Evolutionary conservation across 2,329 filamentous ascomycete genomes (phyloP).

Genomic region (Lachnellula arida): DNA sequence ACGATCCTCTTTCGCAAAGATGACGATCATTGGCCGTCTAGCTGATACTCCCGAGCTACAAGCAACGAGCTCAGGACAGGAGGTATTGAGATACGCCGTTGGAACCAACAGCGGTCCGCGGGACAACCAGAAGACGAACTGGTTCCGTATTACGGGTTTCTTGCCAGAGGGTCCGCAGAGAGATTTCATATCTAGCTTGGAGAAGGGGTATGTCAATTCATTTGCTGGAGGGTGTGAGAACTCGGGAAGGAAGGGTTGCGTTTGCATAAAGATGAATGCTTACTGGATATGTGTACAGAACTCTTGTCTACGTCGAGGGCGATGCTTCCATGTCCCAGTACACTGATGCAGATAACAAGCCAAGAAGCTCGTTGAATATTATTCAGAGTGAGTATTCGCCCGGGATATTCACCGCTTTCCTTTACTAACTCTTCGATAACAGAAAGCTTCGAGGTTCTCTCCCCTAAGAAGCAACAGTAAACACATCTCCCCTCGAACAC

Average conservation of each 20-base stretch:
- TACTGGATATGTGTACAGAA: conserved; percentile 43
- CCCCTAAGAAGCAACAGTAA: conserved; percentile 22
- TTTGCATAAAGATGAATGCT: neutral
- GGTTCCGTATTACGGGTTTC: conserved; percentile 79
- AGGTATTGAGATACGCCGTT: conserved; percentile 73
- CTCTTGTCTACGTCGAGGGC: conserved; percentile 77
- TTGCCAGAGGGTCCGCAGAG: conserved; percentile 59
- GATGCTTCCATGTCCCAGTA: conserved; percentile 67
- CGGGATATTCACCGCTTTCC: neutral
- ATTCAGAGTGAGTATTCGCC: conserved; percentile 65
- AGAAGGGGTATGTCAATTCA: conserved; percentile 70
- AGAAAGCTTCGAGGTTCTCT: conserved; percentile 47
- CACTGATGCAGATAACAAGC: conserved; percentile 67
- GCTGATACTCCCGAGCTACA: conserved; percentile 72
- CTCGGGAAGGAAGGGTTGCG: neutral
- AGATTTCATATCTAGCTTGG: conserved; percentile 67
- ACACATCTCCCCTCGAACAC: neutral
- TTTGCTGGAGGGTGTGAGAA: neutral
- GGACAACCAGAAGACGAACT: conserved; percentile 74
- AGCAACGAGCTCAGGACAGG: conserved; percentile 63
- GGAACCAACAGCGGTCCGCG: conserved; percentile 61
- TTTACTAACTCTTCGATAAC: conserved; percentile 6
- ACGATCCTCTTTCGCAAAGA: conserved; percentile 63
- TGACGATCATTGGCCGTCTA: conserved; percentile 84
- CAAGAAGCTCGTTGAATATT: conserved; percentile 60